These are phyloP conservation scores for Colletotrichum tofieldiae DNA, from an alignment of 2,329 filamentous ascomycete species.

Conservation along the genomic window DNA sequence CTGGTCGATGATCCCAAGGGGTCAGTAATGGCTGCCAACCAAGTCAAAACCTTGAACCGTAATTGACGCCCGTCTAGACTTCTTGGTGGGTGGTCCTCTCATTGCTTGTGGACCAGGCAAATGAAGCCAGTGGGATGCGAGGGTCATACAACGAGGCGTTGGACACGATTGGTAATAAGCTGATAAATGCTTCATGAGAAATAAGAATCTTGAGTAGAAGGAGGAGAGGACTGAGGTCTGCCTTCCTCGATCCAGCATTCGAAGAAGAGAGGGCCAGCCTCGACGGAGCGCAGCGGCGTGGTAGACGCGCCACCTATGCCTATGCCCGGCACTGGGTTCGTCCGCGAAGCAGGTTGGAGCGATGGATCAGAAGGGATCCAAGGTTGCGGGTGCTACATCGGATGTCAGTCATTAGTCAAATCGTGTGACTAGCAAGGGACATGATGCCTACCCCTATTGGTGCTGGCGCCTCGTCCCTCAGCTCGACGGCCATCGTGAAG, in stretches of 20 bases:
- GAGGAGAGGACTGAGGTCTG: slow-evolving; percentile 50
- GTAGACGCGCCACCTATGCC: slow-evolving; percentile 58
- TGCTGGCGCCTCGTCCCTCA: slow-evolving; percentile 72
- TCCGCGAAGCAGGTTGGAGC: slow-evolving; percentile 57
- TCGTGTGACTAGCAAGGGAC: background rate
- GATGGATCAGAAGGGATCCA: slow-evolving; percentile 72
- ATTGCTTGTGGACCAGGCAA: background rate
- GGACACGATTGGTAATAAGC: too few relatives aligned
- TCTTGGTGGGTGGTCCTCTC: background rate
- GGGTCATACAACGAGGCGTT: background rate
- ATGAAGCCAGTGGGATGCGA: background rate
- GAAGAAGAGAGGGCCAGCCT: slow-evolving; percentile 73
- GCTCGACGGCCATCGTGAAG: slow-evolving; percentile 83
- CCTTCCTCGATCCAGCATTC: slow-evolving; percentile 78
- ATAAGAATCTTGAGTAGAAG: slow-evolving; percentile 36
- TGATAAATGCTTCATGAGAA: slow-evolving; percentile 14
- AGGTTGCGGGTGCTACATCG: slow-evolving; percentile 68
- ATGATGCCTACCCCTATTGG: slow-evolving; percentile 70
- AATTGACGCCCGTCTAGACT: background rate
- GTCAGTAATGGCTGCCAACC: too few relatives aligned
- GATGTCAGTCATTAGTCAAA: slow-evolving; percentile 24
- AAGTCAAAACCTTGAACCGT: too few relatives aligned
- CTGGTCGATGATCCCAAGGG: background rate
- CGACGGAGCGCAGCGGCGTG: slow-evolving; percentile 67
- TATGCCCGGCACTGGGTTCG: slow-evolving; percentile 49